A percentile compares a stretch with the other conserved stretches of the same genome.
Evolutionary conservation across 345 rosid genomes (phyloP).

Genomic region (Pelargonium nanum): DNA sequence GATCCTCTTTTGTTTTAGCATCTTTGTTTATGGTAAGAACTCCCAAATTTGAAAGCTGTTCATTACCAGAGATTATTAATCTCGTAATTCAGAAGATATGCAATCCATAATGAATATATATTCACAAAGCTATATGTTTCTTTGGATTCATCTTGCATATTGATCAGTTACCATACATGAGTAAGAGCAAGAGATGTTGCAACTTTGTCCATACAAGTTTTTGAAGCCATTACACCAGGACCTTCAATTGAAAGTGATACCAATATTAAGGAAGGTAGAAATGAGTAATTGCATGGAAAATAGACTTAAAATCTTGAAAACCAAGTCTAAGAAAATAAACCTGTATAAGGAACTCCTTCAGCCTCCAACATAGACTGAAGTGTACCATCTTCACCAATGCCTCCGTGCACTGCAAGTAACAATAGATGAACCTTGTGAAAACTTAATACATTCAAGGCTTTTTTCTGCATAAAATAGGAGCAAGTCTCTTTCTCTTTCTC

Average conservation of each 20-base stretch:
- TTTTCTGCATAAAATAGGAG: too few relatives aligned
- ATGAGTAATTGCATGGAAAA: conserved; percentile 2
- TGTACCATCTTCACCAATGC: conserved; percentile 96
- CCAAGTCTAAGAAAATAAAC: conserved; percentile 20
- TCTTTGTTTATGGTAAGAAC: conserved; percentile 80
- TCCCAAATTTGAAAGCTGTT: conserved; percentile 64
- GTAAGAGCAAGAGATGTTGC: conserved; percentile 69
- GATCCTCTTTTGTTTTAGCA: conserved; percentile 49
- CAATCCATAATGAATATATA: conserved; percentile 3
- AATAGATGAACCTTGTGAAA: conserved; percentile 6
- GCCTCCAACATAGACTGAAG: conserved; percentile 70
- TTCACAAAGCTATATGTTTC: neutral
- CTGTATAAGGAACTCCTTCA: conserved; percentile 77
- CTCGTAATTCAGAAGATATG: conserved; percentile 12
- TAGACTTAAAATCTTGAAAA: neutral
- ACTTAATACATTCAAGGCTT: too few relatives aligned
- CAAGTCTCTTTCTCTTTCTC: neutral
- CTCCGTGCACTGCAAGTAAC: conserved; percentile 69
- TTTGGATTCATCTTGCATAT: neutral
- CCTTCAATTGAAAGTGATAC: conserved; percentile 35
- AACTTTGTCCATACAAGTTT: conserved; percentile 85
- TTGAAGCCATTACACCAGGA: conserved; percentile 74
- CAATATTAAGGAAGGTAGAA: conserved; percentile 7
- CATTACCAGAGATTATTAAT: conserved; percentile 13
- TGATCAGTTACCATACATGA: conserved; percentile 41